Base-by-base conservation (phyloP, 768 basidiomycete species). In the Suillus plorans region DNA sequence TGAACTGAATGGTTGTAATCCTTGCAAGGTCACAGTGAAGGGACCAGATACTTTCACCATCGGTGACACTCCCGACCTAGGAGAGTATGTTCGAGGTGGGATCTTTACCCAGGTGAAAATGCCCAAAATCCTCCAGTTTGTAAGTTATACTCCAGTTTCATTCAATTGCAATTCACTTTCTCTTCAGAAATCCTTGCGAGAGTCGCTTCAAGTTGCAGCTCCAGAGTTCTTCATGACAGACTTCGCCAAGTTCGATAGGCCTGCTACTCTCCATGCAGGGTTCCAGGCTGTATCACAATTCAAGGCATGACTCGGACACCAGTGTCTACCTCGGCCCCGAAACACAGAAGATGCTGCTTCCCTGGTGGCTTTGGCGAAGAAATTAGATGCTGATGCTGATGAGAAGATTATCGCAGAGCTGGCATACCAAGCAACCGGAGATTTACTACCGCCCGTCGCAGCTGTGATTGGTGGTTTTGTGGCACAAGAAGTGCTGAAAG, bases 21-120 rank as follows among this genome's bases (percentile, higher is more conserved):
- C 97, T 20, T 84, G 95, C 61, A 99, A 96, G 76, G 80, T 99
- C 44, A 81, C 90, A 18, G 94, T 97, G 67, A 99, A 97, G 73
- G 97, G 97, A 2, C 97, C 97, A 0, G 99, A 99, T 74, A 98
- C 97, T 0, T 99, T 99, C 78, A 82, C 90, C 37, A 97, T 99
- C 64, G 97, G 97, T 3, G 94, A 97, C 75, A 98, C 96, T 3
- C 85, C 89, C 37, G 83, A 83, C 42, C 74, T 97, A 12, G 82
- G 88, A 36, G 82, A 86, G 55, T 99, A 99, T 79, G 86, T 89
- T 69, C 74, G 86, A 36, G 97, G 97, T 34, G 97, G 97, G 44
- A 91, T 96, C 66, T 99, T 98, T 76, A 95, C 93, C 8, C 97
- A 99, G 77, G 95, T 99, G 68, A 99, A 99, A 81, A 97, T 98